Conservation (phyloP, 306 rosid genomes). For the Vigna mungo region DNA sequence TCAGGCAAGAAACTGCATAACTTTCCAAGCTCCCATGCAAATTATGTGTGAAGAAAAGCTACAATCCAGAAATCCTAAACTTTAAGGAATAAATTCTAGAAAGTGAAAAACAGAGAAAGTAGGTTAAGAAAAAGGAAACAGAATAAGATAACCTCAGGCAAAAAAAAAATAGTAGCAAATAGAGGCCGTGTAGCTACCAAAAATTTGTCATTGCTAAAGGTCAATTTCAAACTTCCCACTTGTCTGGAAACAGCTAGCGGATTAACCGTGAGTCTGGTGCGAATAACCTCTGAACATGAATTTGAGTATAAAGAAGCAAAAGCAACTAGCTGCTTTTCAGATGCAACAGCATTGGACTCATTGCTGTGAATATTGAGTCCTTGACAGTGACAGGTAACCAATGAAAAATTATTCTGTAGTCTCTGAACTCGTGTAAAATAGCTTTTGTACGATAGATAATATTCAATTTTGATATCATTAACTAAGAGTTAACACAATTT, state of each 20-base stretch:
- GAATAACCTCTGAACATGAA: background rate
- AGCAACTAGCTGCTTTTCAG: background rate
- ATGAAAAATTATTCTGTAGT: background rate
- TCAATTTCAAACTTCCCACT: constrained; percentile 16
- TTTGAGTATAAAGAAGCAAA: background rate
- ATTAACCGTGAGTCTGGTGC: background rate
- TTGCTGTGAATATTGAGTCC: background rate
- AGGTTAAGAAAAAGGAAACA: background rate
- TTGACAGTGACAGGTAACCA: background rate
- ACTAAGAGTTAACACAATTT: background rate
- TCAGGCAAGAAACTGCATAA: background rate
- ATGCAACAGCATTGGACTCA: background rate
- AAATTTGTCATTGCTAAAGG: constrained; percentile 31
- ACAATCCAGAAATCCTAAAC: background rate
- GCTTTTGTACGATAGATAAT: background rate
- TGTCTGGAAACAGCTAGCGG: constrained; percentile 24
- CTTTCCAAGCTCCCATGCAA: constrained; percentile 14
- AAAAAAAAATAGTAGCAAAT: background rate
- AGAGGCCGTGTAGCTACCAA: background rate
- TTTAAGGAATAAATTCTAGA: background rate
- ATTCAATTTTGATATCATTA: background rate
- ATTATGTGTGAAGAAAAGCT: constrained; percentile 21
- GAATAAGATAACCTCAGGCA: background rate
- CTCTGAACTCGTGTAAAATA: background rate
- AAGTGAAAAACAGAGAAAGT: constrained; percentile 2